Base-by-base conservation (phyloP, 176 grass and related monocot species). In the bread wheat (Triticum aestivum) region DNA sequence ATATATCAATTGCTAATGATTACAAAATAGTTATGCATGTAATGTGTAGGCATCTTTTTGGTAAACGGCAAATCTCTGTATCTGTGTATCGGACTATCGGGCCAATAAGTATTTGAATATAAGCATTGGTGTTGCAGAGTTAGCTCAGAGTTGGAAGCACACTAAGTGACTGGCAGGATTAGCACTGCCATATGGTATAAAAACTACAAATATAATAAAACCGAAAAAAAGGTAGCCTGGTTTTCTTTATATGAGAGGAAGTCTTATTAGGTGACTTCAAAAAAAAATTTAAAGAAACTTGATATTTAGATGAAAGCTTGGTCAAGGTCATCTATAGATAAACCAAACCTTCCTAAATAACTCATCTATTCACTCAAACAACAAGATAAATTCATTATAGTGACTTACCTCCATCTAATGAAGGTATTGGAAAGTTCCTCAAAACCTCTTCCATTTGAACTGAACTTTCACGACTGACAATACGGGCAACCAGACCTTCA, bases 401-500 rank as follows among this genome's bases (percentile, higher is more conserved):
- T 34, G 6, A 39, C 73, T 77, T 91, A 96, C 96, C 86, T 66
- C 82, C 87, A 41, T 86, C 82, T 65, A 80, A 62, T 61, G 82
- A 66, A 39, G 92, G 82, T 64, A 88, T 87, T 86, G 96, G 83
- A 79, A 87, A 98, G 32, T 92, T 93, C 86, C 20, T 94, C 65
- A 98, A 88, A 74, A 94, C 90, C 64, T 96, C 85, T 70, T 98
- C 84, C 86, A 98, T 91, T 39, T 96, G 96, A 42, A 79, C 59
- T 73, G 88, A 92, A 91, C 96, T 98, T 87, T 90, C 90, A 88
- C 77, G 76, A 68, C 82, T 89, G 13, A 98, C 96, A 65, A 98
- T 66, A 80, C 96, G 91, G 49, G 96, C 96, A 87, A 98, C 96
- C 79, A 98, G 83, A 82, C 96, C 96, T 92, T 98, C 96, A 80